Conservation (phyloP, 2,329 filamentous ascomycete species). For the Trichoderma pleuroti region DNA sequence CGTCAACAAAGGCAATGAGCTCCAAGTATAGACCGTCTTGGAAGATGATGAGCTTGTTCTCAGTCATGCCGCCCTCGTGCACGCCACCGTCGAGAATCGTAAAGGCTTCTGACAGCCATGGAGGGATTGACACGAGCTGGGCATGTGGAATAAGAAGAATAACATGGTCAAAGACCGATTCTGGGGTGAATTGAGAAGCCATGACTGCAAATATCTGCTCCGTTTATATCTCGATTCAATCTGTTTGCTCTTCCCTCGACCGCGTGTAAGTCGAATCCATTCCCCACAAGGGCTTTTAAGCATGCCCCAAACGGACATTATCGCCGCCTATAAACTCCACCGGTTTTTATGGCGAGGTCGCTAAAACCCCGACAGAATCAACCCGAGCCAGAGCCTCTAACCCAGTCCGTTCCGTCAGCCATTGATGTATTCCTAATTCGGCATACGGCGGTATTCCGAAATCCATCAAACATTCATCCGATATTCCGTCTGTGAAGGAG, state of each 20-base stretch:
- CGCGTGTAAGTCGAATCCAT: neutral
- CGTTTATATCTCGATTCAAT: neutral
- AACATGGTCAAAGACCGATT: constrained; percentile 2
- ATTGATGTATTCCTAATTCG: neutral
- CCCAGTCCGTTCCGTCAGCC: neutral
- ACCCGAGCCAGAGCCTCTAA: neutral
- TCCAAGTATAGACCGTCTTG: neutral
- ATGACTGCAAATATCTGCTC: neutral
- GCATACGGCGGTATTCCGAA: neutral
- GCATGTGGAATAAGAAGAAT: neutral
- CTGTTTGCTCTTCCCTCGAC: neutral
- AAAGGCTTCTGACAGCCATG: neutral
- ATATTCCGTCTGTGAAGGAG: neutral
- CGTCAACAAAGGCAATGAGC: neutral
- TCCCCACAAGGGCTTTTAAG: neutral
- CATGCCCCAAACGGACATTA: neutral
- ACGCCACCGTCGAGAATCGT: constrained; percentile 5
- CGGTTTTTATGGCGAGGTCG: neutral
- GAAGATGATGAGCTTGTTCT: constrained; percentile 1
- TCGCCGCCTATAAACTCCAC: neutral
- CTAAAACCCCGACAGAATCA: neutral
- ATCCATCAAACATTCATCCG: neutral
- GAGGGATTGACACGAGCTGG: neutral
- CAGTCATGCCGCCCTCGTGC: constrained; percentile 5
- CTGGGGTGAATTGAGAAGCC: neutral